Evolutionary conservation across 352 stramenopile species (phyloP).

Genomic region (Pythium aquatile): DNA sequence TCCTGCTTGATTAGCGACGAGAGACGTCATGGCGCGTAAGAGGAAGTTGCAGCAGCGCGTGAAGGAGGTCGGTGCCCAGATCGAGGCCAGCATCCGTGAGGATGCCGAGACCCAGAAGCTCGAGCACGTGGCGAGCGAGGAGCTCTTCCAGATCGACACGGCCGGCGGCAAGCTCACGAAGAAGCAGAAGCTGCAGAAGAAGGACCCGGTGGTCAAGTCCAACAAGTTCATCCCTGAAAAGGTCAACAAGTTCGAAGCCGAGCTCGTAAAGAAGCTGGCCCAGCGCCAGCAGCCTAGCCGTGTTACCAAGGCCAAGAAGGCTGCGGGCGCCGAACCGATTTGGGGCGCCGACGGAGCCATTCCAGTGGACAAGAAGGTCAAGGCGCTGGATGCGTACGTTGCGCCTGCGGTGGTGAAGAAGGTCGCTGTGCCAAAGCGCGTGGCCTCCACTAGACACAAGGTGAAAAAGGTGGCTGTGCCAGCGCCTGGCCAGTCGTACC

Average conservation of each 20-base stretch:
- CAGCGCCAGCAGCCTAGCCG: slow-evolving; percentile 19
- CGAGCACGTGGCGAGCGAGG: slow-evolving; percentile 58
- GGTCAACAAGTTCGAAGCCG: slow-evolving; percentile 51
- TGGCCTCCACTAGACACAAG: slow-evolving; percentile 64
- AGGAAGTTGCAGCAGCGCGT: slow-evolving; percentile 65
- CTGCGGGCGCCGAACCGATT: slow-evolving; percentile 22
- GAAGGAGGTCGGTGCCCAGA: slow-evolving; percentile 58
- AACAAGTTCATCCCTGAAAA: slow-evolving; percentile 70
- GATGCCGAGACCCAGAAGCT: slow-evolving; percentile 79
- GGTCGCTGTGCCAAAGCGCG: slow-evolving; percentile 48
- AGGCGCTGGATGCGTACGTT: slow-evolving; percentile 59
- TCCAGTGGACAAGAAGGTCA: slow-evolving; percentile 35
- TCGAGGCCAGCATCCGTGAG: slow-evolving; percentile 80
- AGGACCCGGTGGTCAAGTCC: slow-evolving; percentile 70
- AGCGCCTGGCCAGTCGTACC: slow-evolving; percentile 78
- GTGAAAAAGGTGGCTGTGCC: slow-evolving; percentile 75
- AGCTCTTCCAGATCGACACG: slow-evolving; percentile 84
- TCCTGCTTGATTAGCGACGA: slow-evolving; percentile 2
- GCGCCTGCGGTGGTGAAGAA: slow-evolving; percentile 58
- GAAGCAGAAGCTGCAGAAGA: slow-evolving; percentile 64
- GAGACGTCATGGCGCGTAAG: slow-evolving; percentile 43
- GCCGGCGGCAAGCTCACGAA: slow-evolving; percentile 63
- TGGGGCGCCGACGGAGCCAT: slow-evolving; percentile 49
- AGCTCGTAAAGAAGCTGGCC: slow-evolving; percentile 62
- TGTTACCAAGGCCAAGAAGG: slow-evolving; percentile 19